These are phyloP conservation scores for Acorus gramineus DNA, from an alignment of 106 monocot genomes.

Conservation along the genomic window DNA sequence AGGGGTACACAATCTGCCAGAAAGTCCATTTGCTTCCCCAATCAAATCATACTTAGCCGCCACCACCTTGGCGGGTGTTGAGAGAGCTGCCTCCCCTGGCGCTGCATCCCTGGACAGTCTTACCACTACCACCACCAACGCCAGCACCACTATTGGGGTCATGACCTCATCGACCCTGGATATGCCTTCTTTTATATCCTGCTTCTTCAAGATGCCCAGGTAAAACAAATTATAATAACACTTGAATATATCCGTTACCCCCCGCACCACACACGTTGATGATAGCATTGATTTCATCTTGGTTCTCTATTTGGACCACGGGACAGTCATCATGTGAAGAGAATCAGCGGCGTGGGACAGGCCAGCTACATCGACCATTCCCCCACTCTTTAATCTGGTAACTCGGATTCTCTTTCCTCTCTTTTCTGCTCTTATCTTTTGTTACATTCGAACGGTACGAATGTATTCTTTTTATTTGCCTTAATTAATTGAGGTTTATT, in stretches of 20 bases:
- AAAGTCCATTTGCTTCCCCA: slow-evolving; percentile 73
- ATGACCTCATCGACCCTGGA: slow-evolving; percentile 14
- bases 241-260: not conserved
- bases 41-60: slow-evolving; percentile 22
- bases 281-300: not conserved
- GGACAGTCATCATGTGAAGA: slow-evolving; percentile 40
- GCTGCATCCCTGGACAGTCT: not conserved
- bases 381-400: no score
- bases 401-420: no score
- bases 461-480: no score
- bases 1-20: slow-evolving; percentile 75
- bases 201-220: slow-evolving; percentile 65
- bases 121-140: slow-evolving; percentile 28
- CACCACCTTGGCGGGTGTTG: slow-evolving; percentile 13
- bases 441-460: no score
- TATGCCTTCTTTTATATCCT: slow-evolving; percentile 46
- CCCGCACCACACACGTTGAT: not conserved
- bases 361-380: no score
- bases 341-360: no score
- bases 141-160: slow-evolving; percentile 15
- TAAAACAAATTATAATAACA: not conserved
- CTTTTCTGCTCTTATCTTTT: no score
- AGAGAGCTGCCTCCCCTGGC: not conserved
- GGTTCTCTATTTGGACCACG: slow-evolving; percentile 34
- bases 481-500: no score